These are phyloP conservation scores for Aspergillus cejpii DNA, from an alignment of 2,329 filamentous ascomycete species.

Conservation along the genomic window DNA sequence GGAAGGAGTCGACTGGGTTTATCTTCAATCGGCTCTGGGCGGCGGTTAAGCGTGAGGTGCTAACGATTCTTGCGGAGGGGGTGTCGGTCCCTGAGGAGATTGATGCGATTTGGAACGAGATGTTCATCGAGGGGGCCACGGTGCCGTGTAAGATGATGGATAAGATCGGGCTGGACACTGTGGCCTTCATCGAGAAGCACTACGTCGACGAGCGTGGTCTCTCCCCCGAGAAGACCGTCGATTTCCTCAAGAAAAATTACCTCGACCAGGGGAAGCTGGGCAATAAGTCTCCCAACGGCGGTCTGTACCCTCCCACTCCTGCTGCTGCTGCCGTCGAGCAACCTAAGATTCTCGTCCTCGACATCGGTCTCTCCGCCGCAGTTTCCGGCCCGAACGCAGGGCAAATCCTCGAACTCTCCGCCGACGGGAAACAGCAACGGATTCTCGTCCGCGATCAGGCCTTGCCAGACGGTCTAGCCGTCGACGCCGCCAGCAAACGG, in stretches of 20 bases:
- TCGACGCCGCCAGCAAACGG: conserved; percentile 28
- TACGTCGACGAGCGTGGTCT: conserved; percentile 48
- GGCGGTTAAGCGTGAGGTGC: conserved; percentile 48
- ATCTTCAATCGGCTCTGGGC: conserved; percentile 55
- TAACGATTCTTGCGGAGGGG: conserved; percentile 47
- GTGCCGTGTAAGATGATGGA: conserved; percentile 45
- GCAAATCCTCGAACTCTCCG: conserved; percentile 15
- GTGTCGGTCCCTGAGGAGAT: conserved; percentile 47
- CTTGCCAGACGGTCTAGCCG: conserved; percentile 44
- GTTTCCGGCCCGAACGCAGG: conserved; percentile 12
- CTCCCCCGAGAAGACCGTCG: conserved; percentile 34
- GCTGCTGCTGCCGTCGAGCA: background rate
- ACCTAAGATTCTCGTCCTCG: conserved; percentile 17
- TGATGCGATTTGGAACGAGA: conserved; percentile 43
- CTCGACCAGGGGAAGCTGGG: conserved; percentile 46
- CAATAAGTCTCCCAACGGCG: conserved; percentile 39
- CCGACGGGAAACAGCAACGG: conserved; percentile 14
- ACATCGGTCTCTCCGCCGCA: conserved; percentile 19
- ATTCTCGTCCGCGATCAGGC: conserved; percentile 13
- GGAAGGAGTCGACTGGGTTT: conserved; percentile 48
- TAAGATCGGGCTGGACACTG: conserved; percentile 48
- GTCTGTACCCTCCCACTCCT: conserved; percentile 31
- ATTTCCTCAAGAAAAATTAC: conserved; percentile 44
- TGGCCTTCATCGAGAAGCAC: conserved; percentile 49
- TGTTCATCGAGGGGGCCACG: conserved; percentile 29